Percentiles rank a stretch among this genome's conserved stretches.
Evolutionary conservation across 2,329 filamentous ascomycete genomes (phyloP).

Genomic region (Fusarium sp.): DNA sequence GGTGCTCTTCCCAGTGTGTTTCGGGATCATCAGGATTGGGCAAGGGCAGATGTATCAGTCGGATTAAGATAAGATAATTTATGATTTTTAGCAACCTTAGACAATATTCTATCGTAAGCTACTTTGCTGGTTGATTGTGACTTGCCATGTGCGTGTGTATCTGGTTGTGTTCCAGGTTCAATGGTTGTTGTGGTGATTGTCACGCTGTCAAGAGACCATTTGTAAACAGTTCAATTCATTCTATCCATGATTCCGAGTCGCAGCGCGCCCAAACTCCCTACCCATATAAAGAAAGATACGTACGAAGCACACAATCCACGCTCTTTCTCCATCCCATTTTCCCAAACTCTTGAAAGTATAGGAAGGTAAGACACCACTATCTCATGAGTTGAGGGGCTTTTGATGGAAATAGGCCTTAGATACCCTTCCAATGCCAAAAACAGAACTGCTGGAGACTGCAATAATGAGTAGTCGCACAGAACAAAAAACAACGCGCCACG

Average conservation of each 20-base stretch:
- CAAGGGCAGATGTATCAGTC: constrained; percentile 25
- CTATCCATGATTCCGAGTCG: constrained; percentile 39
- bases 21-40: constrained; percentile 22
- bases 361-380: neutral
- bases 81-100: constrained; percentile 32
- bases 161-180: neutral
- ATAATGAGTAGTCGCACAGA: constrained; percentile 37
- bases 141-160: too few relatives aligned
- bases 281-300: constrained; percentile 41
- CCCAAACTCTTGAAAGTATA: constrained; percentile 14
- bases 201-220: neutral
- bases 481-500: constrained; percentile 28
- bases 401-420: constrained; percentile 1
- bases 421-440: constrained; percentile 23
- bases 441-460: constrained; percentile 14
- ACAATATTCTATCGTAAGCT: neutral
- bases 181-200: neutral
- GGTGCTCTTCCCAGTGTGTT: constrained; percentile 4
- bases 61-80: constrained; percentile 35
- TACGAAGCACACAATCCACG: constrained; percentile 32
- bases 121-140: neutral
- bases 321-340: constrained; percentile 23
- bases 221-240: constrained; percentile 35
- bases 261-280: constrained; percentile 44
- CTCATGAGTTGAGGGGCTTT: neutral